A percentile compares a stretch with the other conserved stretches of the same genome.
Evolutionary conservation across 2,329 filamentous ascomycete genomes (phyloP).

Genomic region (Bipolaris bicolor): DNA sequence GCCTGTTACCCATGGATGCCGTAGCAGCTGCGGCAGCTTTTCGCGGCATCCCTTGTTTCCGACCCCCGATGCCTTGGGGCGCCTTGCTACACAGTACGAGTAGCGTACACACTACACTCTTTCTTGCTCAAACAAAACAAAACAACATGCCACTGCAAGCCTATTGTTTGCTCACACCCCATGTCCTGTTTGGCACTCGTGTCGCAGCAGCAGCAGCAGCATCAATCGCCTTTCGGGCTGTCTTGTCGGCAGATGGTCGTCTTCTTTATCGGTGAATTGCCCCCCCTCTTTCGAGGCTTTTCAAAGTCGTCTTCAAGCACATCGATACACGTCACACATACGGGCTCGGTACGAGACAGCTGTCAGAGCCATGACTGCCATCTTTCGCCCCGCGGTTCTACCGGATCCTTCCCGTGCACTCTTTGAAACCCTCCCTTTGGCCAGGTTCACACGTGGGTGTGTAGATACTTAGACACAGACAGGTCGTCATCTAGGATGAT

Average conservation of each 20-base stretch:
- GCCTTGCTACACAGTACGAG: neutral
- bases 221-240: constrained; percentile 1
- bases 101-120: no score
- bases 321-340: neutral
- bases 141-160: constrained; percentile 25
- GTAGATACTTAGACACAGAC: constrained; percentile 4
- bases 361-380: constrained; percentile 3
- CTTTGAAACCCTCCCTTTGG: constrained; percentile 10
- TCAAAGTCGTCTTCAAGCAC: neutral
- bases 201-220: constrained; percentile 10
- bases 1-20: neutral
- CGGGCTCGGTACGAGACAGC: constrained; percentile 8
- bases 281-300: neutral
- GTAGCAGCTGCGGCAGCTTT: constrained; percentile 2
- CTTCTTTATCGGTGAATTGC: constrained; percentile 7
- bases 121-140: constrained; percentile 11
- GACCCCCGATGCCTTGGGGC: constrained; percentile 4
- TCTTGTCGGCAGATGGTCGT: neutral
- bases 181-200: constrained; percentile 12
- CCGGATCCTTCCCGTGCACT: constrained; percentile 11
- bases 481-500: neutral
- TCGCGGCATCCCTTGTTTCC: constrained; percentile 5
- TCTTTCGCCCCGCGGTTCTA: neutral
- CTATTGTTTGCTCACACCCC: constrained; percentile 11
- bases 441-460: constrained; percentile 12